Evolutionary conservation across 2,329 filamentous ascomycete species (phyloP), one percentile per base, ranked within the genome.

Genomic region (Aspergillus fructus): DNA sequence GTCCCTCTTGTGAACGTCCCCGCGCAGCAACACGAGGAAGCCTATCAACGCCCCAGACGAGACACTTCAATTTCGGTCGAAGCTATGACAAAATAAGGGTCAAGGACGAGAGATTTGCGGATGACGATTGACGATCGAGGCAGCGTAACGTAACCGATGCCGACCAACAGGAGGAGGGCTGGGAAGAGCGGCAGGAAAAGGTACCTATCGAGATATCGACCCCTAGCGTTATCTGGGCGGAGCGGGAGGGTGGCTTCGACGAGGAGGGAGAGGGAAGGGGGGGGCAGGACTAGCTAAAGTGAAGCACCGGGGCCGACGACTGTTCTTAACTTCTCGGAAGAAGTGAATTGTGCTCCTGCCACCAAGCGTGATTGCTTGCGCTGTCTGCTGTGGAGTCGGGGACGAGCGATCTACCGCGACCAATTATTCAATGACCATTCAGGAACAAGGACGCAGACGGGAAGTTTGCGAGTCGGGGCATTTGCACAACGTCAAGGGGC

Each of bases 361-460:
- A 42, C 46, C 48, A 59, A 55, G 56, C 47, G 59, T 56, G 58
- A 64, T 63, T 62, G 60, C 63, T 60, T 59, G 58, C 50, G 63
- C 60, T 61, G 60, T 64, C 58, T 60, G 56, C 59, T 61, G 64
- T 65, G 61, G 64, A 66, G 62, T 57, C 56, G 55, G 59, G 59
- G 59, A 63, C 56, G 43, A 59, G 63, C 59, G 63, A 66, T 66
- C 64, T 65, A 63, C 64, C 60, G 57, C 62, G 49, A 62, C 62
- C 62, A 65, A 65, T 65, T 64, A 66, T 54, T 59, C 56, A 58
- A 60, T 49, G 53, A 57, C 59, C 62, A 61, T 64, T 63, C 60
- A 62, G 53, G 47, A 62, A 61, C 53, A 54, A 53, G 48, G 49
- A 50, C 52, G 21, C 45, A 52, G 59, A 43, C 43, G 30, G 53